phyloP scores from a whole-genome alignment of 2,329 filamentous ascomycete genomes.

The Apiospora arundinis region DNA sequence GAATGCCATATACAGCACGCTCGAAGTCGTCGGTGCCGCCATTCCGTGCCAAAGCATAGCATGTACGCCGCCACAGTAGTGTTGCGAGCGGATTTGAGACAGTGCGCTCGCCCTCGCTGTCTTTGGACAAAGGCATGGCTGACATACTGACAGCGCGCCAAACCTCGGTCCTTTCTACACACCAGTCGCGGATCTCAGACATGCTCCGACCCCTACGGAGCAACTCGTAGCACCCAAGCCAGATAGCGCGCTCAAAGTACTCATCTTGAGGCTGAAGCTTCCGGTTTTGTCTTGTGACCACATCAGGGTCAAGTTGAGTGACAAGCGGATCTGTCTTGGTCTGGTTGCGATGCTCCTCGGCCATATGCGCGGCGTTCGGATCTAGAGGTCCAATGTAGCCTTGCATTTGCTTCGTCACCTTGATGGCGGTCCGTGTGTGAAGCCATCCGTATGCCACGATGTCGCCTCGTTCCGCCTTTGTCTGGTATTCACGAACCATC shows the following conservation, averaged over 20 bases:
- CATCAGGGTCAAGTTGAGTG: constrained; percentile 92
- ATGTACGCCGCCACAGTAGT: constrained; percentile 79
- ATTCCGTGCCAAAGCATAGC: constrained; percentile 73
- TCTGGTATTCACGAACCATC: constrained; percentile 77
- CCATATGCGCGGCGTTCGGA: constrained; percentile 62
- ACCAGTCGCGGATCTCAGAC: constrained; percentile 82
- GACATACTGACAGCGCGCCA: constrained; percentile 89
- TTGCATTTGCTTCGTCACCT: constrained; percentile 83
- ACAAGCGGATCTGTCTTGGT: constrained; percentile 70
- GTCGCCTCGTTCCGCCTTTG: constrained; percentile 78
- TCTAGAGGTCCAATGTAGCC: constrained; percentile 71
- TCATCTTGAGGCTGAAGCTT: constrained; percentile 82
- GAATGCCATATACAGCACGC: constrained; percentile 85
- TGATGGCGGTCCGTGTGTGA: constrained; percentile 88
- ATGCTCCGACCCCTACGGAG: constrained; percentile 81
- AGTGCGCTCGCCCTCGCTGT: constrained; percentile 49
- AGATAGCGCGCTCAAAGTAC: constrained; percentile 87
- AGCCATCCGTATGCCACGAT: constrained; percentile 90
- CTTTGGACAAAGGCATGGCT: constrained; percentile 66
- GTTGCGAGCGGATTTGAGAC: constrained; percentile 53
- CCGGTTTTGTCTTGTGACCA: constrained; percentile 78
- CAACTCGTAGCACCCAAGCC: constrained; percentile 94
- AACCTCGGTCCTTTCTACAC: constrained; percentile 80
- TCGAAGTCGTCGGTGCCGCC: constrained; percentile 79
- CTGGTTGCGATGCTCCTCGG: constrained; percentile 61